phyloP scores from a whole-genome alignment of 2,329 filamentous ascomycete genomes.

The Colletotrichum camelliae region DNA sequence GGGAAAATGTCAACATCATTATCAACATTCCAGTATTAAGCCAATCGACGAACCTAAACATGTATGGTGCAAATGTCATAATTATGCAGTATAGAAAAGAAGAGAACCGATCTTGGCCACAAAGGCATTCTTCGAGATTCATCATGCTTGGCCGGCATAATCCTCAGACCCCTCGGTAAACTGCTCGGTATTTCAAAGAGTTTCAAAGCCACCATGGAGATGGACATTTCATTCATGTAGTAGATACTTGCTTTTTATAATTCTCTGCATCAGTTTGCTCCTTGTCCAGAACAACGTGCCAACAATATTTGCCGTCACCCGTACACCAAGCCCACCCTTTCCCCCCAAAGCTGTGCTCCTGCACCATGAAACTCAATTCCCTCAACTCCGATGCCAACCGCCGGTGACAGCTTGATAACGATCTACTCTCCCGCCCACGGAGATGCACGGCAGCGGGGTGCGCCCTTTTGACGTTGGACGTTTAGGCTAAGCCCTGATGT shows the following conservation, averaged over 20 bases:
- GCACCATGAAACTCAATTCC: not conserved
- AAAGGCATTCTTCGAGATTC: too few species aligned
- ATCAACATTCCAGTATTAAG: not conserved
- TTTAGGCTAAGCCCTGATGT: slow-evolving; percentile 10
- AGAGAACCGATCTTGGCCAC: too few species aligned
- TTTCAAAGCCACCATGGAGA: not conserved
- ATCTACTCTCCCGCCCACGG: slow-evolving; percentile 1
- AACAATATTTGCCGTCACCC: not conserved
- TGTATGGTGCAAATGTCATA: not conserved
- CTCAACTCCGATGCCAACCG: slow-evolving; percentile 12
- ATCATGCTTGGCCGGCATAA: not conserved
- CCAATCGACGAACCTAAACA: not conserved
- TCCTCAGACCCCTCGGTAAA: not conserved
- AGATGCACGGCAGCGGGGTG: slow-evolving; percentile 10
- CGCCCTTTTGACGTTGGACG: not conserved
- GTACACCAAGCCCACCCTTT: not conserved
- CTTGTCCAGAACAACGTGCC: not conserved
- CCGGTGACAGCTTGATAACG: slow-evolving; percentile 13
- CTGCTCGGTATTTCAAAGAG: not conserved
- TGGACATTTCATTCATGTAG: not conserved
- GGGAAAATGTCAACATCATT: rapidly evolving
- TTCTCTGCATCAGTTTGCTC: not conserved
- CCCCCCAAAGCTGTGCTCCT: not conserved
- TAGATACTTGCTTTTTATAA: not conserved
- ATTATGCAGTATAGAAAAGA: too few species aligned